Percentiles rank a stretch among this genome's conserved stretches.
These are phyloP conservation scores for Quambalaria eucalypti DNA, from an alignment of 1,284 basidiomycete species.

Conservation along the genomic window DNA sequence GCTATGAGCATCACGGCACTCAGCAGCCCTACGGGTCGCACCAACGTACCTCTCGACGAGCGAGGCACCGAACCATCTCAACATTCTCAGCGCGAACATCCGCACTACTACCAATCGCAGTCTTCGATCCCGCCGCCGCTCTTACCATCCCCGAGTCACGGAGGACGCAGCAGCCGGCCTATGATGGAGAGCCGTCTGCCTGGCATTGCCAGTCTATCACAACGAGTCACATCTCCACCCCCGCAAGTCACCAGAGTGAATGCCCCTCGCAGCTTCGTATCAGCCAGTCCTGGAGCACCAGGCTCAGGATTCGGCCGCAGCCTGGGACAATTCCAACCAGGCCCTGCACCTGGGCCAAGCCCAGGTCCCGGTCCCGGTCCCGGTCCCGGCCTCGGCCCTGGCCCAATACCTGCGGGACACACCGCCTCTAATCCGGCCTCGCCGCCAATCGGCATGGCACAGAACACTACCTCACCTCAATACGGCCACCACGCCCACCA, in stretches of 20 bases:
- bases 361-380: too few relatives aligned
- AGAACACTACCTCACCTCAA: too few relatives aligned
- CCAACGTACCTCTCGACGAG: too few relatives aligned
- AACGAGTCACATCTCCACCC: neutral
- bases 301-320: neutral
- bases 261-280: neutral
- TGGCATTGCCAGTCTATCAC: neutral
- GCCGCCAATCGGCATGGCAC: too few relatives aligned
- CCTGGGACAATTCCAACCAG: neutral
- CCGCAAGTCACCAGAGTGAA: neutral
- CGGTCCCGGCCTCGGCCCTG: neutral
- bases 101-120: neutral
- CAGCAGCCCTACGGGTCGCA: neutral
- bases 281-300: neutral
- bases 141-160: neutral
- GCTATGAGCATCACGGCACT: slow-evolving; percentile 1
- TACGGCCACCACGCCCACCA: too few relatives aligned
- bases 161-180: neutral
- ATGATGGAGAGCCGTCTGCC: neutral
- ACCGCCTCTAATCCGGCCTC: neutral
- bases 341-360: too few relatives aligned
- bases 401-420: neutral
- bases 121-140: neutral
- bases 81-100: neutral
- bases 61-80: neutral